phyloP scores from a whole-genome alignment of 352 stramenopile species.

The Phytophthora pluvialis region DNA sequence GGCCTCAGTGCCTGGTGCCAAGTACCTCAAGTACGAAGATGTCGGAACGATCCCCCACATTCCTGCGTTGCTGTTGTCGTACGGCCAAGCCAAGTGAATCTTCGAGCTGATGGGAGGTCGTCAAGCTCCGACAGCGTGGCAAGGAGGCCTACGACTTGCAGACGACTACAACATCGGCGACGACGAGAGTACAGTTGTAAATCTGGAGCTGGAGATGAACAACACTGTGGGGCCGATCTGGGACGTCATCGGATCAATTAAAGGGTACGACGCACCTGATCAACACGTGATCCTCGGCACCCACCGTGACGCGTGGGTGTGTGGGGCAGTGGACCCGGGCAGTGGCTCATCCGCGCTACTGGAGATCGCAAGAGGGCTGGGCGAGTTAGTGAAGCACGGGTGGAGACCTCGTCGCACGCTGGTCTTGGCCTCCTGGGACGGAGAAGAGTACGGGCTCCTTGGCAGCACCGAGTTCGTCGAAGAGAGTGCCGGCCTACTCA shows the following conservation, averaged over 20 bases:
- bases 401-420: slow-evolving; percentile 86
- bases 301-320: slow-evolving; percentile 92
- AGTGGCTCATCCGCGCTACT: slow-evolving; percentile 80
- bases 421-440: slow-evolving; percentile 84
- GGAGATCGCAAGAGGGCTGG: slow-evolving; percentile 83
- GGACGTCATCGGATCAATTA: slow-evolving; percentile 61
- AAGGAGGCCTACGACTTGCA: slow-evolving; percentile 59
- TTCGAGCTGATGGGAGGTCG: slow-evolving; percentile 68
- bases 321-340: slow-evolving; percentile 58
- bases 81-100: slow-evolving; percentile 82
- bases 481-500: slow-evolving; percentile 49
- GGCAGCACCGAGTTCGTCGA: slow-evolving; percentile 77
- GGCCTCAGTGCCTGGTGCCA: slow-evolving; percentile 47
- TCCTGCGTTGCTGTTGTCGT: slow-evolving; percentile 68
- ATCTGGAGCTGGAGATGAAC: slow-evolving; percentile 74
- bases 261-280: slow-evolving; percentile 59
- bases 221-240: slow-evolving; percentile 81
- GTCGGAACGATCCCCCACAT: slow-evolving; percentile 47
- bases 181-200: slow-evolving; percentile 59
- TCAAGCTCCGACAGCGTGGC: slow-evolving; percentile 58
- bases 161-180: slow-evolving; percentile 79
- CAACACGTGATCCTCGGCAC: slow-evolving; percentile 88
- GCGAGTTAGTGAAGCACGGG: slow-evolving; percentile 61
- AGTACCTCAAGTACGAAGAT: slow-evolving; percentile 52
- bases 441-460: slow-evolving; percentile 81